Conservation (phyloP, 441 rosid species). For the Raphanus hybrid region DNA sequence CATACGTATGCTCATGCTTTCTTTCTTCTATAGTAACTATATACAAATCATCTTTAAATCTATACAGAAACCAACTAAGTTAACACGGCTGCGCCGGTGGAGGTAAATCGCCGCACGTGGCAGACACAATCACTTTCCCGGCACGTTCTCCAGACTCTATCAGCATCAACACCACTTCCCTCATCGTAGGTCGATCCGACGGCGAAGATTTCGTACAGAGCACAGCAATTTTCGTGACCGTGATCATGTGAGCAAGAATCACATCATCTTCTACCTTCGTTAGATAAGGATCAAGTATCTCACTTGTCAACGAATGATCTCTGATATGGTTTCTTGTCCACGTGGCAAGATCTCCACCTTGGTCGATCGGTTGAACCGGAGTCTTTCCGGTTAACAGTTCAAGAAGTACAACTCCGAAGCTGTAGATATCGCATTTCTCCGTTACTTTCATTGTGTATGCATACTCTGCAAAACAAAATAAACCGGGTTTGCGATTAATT, state of each 20-base stretch:
- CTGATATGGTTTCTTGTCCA: slow-evolving; percentile 69
- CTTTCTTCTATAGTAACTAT: slow-evolving; percentile 31
- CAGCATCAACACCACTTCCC: slow-evolving; percentile 87
- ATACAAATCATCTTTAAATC: slow-evolving; percentile 41
- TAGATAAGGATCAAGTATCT: slow-evolving; percentile 70
- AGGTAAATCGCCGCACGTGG: slow-evolving; percentile 51
- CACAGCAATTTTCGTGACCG: slow-evolving; percentile 76
- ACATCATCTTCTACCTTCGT: slow-evolving; percentile 62
- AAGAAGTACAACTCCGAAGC: slow-evolving; percentile 89
- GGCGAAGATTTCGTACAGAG: slow-evolving; percentile 81
- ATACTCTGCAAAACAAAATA: slow-evolving; percentile 60
- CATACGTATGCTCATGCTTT: slow-evolving; percentile 8
- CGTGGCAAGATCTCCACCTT: slow-evolving; percentile 91
- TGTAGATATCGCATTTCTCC: slow-evolving; percentile 95
- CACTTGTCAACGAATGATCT: slow-evolving; percentile 56
- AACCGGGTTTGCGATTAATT: background rate
- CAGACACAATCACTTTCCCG: slow-evolving; percentile 49
- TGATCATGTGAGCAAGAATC: slow-evolving; percentile 70
- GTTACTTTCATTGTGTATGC: slow-evolving; percentile 98
- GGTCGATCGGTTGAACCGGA: slow-evolving; percentile 86
- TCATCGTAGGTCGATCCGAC: slow-evolving; percentile 87
- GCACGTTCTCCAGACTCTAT: slow-evolving; percentile 76
- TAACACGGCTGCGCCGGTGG: slow-evolving; percentile 37
- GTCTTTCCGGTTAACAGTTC: slow-evolving; percentile 87
- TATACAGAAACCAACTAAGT: slow-evolving; percentile 38